Conservation (phyloP, 495 filamentous ascomycete species). For the Aspergillus sclerotioniger region DNA sequence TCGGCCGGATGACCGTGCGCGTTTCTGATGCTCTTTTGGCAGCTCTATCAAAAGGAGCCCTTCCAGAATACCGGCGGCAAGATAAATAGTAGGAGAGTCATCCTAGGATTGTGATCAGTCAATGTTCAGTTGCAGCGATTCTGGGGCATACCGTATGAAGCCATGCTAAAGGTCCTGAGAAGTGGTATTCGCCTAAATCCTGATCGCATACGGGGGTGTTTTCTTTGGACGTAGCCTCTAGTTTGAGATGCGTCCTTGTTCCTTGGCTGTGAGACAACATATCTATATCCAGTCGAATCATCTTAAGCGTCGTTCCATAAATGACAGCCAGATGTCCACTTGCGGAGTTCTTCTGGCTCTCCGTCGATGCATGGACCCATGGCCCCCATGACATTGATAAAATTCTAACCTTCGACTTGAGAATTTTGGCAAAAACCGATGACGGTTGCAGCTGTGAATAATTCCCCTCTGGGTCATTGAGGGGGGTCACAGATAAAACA, state of each 20-base stretch:
- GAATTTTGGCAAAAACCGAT: constrained; percentile 30
- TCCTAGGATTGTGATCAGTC: constrained; percentile 20
- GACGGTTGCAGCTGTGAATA: constrained; percentile 19
- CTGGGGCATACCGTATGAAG: constrained; percentile 29
- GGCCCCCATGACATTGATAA: constrained; percentile 37
- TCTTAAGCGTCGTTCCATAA: constrained; percentile 29
- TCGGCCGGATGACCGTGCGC: not conserved
- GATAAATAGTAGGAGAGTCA: constrained; percentile 12
- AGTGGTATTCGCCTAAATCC: constrained; percentile 13
- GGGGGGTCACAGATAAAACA: constrained; percentile 24
- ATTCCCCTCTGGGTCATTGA: constrained; percentile 14
- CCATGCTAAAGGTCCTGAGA: constrained; percentile 41
- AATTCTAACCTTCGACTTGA: constrained; percentile 24
- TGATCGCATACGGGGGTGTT: constrained; percentile 15
- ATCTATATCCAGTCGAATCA: constrained; percentile 27
- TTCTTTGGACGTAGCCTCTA: constrained; percentile 14
- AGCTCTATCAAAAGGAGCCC: constrained; percentile 27
- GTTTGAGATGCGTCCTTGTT: constrained; percentile 7
- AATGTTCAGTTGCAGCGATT: not conserved
- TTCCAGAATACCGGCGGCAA: constrained; percentile 24
- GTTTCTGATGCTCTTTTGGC: constrained; percentile 20
- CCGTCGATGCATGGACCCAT: constrained; percentile 25
- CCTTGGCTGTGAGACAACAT: constrained; percentile 8
- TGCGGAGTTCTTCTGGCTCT: constrained; percentile 10
- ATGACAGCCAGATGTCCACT: constrained; percentile 29